A percentile compares a stretch with the other conserved stretches of the same genome.
Evolutionary conservation across 164 flowering plant species (phyloP).

Genomic region (Kingdonia uniflora): DNA sequence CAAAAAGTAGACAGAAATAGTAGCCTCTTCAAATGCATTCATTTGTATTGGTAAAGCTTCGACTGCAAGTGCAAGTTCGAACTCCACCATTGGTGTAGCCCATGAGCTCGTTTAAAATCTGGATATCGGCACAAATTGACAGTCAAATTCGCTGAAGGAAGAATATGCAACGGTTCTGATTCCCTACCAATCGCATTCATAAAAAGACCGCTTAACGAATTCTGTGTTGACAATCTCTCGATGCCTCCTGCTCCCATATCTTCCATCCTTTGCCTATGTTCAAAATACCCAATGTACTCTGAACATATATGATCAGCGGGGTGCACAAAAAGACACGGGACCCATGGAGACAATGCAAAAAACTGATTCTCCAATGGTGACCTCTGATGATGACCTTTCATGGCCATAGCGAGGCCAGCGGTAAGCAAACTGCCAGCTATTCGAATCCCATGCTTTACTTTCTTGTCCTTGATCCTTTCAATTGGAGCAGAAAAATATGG

Average conservation of each 20-base stretch:
- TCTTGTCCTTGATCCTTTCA: conserved; percentile 54
- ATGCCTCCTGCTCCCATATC: conserved; percentile 48
- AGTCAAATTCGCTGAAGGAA: conserved; percentile 58
- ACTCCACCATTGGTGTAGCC: conserved; percentile 74
- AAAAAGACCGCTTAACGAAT: conserved; percentile 40
- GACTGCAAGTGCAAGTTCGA: conserved; percentile 32
- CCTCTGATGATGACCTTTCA: conserved; percentile 18
- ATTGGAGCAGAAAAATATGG: conserved; percentile 73
- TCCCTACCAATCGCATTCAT: conserved; percentile 43
- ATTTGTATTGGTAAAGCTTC: conserved; percentile 28
- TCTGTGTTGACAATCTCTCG: conserved; percentile 50
- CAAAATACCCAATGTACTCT: conserved; percentile 68
- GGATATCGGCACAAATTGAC: conserved; percentile 27
- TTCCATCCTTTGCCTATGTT: conserved; percentile 62
- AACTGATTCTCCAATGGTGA: conserved; percentile 32
- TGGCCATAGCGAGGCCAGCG: conserved; percentile 53
- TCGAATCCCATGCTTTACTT: conserved; percentile 55
- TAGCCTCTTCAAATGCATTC: too few relatives aligned
- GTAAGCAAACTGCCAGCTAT: conserved; percentile 54
- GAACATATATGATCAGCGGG: conserved; percentile 53
- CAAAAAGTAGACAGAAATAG: too few relatives aligned
- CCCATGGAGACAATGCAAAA: conserved; percentile 39
- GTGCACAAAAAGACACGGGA: conserved; percentile 55
- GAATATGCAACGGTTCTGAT: conserved; percentile 43
- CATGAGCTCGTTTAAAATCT: conserved; percentile 52